These are phyloP conservation scores for Cerrena zonata DNA, from an alignment of 1,284 basidiomycete species.

Conservation along the genomic window DNA sequence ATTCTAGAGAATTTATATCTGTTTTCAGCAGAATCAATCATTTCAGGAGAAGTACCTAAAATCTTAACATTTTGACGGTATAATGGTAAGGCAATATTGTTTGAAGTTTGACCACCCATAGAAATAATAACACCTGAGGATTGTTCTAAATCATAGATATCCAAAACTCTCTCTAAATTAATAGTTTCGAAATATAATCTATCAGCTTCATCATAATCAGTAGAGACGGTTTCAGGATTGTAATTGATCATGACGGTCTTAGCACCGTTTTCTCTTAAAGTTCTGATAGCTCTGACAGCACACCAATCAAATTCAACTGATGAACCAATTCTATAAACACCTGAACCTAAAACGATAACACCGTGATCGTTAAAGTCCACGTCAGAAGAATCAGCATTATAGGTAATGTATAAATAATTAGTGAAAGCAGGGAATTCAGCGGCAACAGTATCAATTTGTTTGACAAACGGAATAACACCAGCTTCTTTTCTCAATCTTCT, in stretches of 20 bases:
- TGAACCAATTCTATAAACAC: constrained; percentile 97
- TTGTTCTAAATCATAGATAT: constrained; percentile 91
- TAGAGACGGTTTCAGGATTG: constrained; percentile 98
- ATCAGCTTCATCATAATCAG: constrained; percentile 98
- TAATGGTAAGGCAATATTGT: constrained; percentile 93
- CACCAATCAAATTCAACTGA: constrained; percentile 99
- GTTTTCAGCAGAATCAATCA: constrained; percentile 99
- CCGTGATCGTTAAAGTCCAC: constrained; percentile 85
- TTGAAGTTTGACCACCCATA: constrained; percentile 98
- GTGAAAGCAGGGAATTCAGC: constrained; percentile 98
- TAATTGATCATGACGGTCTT: constrained; percentile 99
- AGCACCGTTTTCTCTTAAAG: constrained; percentile 87
- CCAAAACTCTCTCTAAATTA: constrained; percentile 90
- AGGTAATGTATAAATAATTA: constrained; percentile 97
- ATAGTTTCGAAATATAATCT: constrained; percentile 99
- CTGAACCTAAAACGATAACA: constrained; percentile 95
- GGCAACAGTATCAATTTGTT: constrained; percentile 98
- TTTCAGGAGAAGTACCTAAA: constrained; percentile 96
- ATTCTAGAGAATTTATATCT: constrained; percentile 98
- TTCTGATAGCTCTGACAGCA: constrained; percentile 93
- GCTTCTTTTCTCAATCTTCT: constrained; percentile 81
- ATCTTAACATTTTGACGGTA: constrained; percentile 97
- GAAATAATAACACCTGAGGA: constrained; percentile 90
- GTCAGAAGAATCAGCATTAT: constrained; percentile 92
- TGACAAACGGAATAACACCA: constrained; percentile 86